These are phyloP conservation scores for Carex arenaria DNA, from an alignment of 202 grass and related monocot species.

Conservation along the genomic window DNA sequence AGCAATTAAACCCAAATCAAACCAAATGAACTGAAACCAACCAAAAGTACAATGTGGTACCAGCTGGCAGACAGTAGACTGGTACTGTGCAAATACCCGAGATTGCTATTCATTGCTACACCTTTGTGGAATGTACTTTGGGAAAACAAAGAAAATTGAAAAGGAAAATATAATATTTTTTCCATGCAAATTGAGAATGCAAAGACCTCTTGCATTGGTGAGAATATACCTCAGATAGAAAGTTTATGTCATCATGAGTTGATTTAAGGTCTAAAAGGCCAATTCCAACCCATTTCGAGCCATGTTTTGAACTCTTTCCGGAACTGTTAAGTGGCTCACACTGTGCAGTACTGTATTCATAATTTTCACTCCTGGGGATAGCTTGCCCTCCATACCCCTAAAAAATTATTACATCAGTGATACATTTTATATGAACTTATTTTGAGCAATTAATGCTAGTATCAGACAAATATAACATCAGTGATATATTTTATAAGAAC, in stretches of 20 bases:
- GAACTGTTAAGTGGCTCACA: background rate
- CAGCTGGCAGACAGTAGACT: background rate
- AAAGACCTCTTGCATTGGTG: background rate
- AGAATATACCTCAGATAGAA: conserved; percentile 36
- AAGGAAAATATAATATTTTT: background rate
- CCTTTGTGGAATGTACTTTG: background rate
- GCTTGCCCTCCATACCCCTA: background rate
- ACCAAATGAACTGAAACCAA: background rate
- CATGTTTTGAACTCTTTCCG: background rate
- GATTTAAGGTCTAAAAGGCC: conserved; percentile 46
- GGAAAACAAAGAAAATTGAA: background rate
- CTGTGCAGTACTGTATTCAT: conserved; percentile 11
- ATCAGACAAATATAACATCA: background rate
- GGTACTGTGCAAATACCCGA: background rate
- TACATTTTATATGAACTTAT: background rate
- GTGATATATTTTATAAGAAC: background rate
- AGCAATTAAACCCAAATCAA: background rate
- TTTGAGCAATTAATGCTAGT: background rate
- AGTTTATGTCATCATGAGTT: conserved; percentile 14
- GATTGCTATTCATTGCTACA: background rate
- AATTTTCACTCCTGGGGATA: background rate
- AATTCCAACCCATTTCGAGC: conserved; percentile 21
- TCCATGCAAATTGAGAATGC: background rate
- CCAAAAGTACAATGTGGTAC: background rate
- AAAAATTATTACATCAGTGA: background rate